A percentile compares a stretch with the other conserved stretches of the same genome.
Conservation (phyloP, 139 green algal genomes). For the Pycnococcus provasolii region DNA sequence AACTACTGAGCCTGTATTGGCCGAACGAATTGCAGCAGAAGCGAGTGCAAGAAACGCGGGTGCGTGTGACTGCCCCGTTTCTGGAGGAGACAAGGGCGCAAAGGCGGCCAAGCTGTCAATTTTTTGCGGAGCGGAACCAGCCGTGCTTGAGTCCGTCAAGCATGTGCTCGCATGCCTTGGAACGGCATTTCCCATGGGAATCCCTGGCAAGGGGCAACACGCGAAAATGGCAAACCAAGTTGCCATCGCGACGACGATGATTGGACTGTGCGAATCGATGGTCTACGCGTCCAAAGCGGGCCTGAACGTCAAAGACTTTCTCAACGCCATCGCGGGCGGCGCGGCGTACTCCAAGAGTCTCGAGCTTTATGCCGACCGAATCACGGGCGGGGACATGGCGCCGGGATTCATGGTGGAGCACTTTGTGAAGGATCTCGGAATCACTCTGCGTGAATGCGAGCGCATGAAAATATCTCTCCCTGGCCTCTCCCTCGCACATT, state of each 20-base stretch:
- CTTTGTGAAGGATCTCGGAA: slow-evolving; percentile 35
- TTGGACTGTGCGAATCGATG: slow-evolving; percentile 27
- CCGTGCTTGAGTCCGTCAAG: neutral
- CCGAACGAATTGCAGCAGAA: slow-evolving; percentile 17
- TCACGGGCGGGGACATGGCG: slow-evolving; percentile 21
- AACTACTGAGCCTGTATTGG: slow-evolving; percentile 26
- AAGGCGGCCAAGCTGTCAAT: slow-evolving; percentile 17
- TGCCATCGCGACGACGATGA: slow-evolving; percentile 28
- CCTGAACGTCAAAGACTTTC: slow-evolving; percentile 21
- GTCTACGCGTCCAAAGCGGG: slow-evolving; percentile 28
- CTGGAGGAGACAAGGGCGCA: slow-evolving; percentile 28
- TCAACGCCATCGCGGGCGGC: slow-evolving; percentile 22
- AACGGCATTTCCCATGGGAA: slow-evolving; percentile 21
- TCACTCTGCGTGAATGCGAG: slow-evolving; percentile 21
- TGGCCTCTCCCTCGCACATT: slow-evolving; percentile 25
- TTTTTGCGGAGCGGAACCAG: slow-evolving; percentile 12
- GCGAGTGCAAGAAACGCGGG: slow-evolving; percentile 10
- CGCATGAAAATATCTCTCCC: slow-evolving; percentile 26
- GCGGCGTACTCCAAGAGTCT: slow-evolving; percentile 27
- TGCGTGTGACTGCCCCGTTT: slow-evolving; percentile 29
- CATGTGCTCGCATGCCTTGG: slow-evolving; percentile 24
- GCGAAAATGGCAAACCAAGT: slow-evolving; percentile 31
- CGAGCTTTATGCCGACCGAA: slow-evolving; percentile 23
- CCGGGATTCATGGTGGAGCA: slow-evolving; percentile 24
- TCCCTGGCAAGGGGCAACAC: slow-evolving; percentile 19